A percentile compares a stretch with the other conserved stretches of the same genome.
These are phyloP conservation scores for Suillus hirtellus DNA, from an alignment of 768 basidiomycete species.

Conservation along the genomic window DNA sequence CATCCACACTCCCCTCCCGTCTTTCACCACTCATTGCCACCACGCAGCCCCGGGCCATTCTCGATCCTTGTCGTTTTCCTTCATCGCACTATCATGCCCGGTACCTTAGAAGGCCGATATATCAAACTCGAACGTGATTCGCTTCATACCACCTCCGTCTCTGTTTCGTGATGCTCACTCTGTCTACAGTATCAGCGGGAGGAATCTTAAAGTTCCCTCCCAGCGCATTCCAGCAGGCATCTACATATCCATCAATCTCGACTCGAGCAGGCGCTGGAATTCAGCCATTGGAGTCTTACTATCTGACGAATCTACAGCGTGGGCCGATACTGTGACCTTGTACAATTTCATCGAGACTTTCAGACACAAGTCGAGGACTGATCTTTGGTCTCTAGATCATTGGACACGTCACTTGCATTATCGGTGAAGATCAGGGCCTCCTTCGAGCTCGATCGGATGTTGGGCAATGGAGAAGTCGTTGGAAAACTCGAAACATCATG, in stretches of 20 bases:
- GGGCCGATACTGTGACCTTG: neutral
- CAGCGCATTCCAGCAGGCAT: neutral
- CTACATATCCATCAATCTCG: neutral
- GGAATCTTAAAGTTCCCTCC: neutral
- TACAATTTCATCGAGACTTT: neutral
- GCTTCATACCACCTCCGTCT: neutral
- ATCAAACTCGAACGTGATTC: neutral
- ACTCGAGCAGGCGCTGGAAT: neutral
- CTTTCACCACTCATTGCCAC: no score
- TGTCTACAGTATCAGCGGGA: neutral
- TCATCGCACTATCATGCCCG: neutral
- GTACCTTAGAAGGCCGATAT: neutral
- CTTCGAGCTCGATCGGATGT: neutral
- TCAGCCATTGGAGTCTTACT: neutral
- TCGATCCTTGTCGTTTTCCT: neutral
- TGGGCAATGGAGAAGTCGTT: neutral
- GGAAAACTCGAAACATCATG: neutral
- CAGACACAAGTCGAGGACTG: neutral
- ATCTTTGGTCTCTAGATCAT: neutral
- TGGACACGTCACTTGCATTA: neutral
- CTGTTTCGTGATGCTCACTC: neutral
- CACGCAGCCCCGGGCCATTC: no score
- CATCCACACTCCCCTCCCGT: no score
- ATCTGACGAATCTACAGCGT: neutral
- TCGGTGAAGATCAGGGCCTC: neutral